Evolutionary conservation across 2,329 filamentous ascomycete species (phyloP).

Genomic region (Penicillium brevicompactum): DNA sequence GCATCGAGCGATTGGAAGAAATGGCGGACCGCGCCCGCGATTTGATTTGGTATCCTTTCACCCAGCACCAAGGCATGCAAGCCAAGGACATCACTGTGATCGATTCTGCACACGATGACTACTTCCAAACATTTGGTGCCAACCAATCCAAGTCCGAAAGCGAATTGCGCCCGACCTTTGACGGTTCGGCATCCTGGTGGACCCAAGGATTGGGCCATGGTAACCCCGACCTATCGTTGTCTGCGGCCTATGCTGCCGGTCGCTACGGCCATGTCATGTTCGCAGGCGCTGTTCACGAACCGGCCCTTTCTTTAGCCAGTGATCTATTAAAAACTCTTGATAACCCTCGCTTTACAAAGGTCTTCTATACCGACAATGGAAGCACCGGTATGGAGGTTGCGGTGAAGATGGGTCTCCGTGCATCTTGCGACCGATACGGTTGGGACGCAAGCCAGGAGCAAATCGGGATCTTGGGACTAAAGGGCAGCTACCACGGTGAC

Average conservation of each 20-base stretch:
- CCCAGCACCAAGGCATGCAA: constrained; percentile 69
- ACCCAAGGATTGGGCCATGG: constrained; percentile 84
- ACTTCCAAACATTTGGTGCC: constrained; percentile 66
- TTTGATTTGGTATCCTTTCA: constrained; percentile 84
- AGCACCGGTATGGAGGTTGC: constrained; percentile 84
- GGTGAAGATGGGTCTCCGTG: constrained; percentile 79
- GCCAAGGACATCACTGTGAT: constrained; percentile 69
- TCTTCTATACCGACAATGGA: constrained; percentile 83
- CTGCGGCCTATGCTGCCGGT: constrained; percentile 78
- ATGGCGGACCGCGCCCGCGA: constrained; percentile 64
- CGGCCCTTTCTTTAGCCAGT: constrained; percentile 70
- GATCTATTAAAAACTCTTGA: constrained; percentile 60
- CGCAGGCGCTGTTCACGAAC: constrained; percentile 75
- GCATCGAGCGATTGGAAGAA: constrained; percentile 61
- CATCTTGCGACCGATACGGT: constrained; percentile 65
- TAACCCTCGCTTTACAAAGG: constrained; percentile 68
- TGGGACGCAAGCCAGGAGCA: constrained; percentile 61
- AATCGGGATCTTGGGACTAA: constrained; percentile 71
- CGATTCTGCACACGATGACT: constrained; percentile 78
- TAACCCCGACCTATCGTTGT: constrained; percentile 69
- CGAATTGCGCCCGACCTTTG: constrained; percentile 68
- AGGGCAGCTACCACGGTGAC: constrained; percentile 83
- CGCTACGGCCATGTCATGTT: constrained; percentile 91
- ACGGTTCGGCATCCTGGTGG: constrained; percentile 89
- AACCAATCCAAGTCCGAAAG: constrained; percentile 19